phyloP scores from a whole-genome alignment of 1,139 yeast species.

The Pneumocystis murina region DNA sequence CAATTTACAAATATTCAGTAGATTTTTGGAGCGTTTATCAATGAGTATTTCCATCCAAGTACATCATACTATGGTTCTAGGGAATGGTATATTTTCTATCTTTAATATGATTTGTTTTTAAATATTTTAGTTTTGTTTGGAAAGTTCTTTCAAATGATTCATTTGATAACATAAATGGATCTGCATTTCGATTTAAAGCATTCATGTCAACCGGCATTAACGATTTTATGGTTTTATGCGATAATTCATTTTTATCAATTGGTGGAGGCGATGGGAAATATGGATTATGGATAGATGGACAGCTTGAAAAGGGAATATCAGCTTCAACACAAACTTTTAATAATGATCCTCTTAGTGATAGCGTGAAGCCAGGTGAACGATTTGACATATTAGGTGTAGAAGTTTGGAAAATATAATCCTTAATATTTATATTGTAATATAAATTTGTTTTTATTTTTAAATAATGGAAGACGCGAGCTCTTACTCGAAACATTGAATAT shows the following conservation, averaged over 20 bases:
- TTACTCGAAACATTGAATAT: neutral
- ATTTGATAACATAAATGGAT: conserved; percentile 12
- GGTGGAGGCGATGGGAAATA: conserved; percentile 92
- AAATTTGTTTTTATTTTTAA: neutral
- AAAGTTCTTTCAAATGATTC: conserved; percentile 13
- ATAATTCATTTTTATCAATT: conserved; percentile 58
- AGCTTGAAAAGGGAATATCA: conserved; percentile 61
- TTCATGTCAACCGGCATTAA: conserved; percentile 81
- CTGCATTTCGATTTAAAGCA: conserved; percentile 44
- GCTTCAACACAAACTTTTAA: conserved; percentile 75
- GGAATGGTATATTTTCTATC: conserved; percentile 47
- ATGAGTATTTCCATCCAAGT: conserved; percentile 59
- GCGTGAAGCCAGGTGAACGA: conserved; percentile 32
- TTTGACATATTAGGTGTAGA: conserved; percentile 69
- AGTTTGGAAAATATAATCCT: conserved; percentile 50
- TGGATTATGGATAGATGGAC: conserved; percentile 77
- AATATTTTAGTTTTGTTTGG: conserved; percentile 5
- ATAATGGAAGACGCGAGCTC: neutral
- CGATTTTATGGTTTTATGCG: conserved; percentile 73
- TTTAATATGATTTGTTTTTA: conserved; percentile 1
- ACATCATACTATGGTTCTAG: conserved; percentile 80
- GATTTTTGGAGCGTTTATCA: conserved; percentile 70
- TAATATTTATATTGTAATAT: neutral
- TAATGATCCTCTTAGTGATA: conserved; percentile 55
- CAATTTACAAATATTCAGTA: conserved; percentile 42